Conservation (phyloP, 2,329 filamentous ascomycete genomes). For the Paraconiothyrium sp. region DNA sequence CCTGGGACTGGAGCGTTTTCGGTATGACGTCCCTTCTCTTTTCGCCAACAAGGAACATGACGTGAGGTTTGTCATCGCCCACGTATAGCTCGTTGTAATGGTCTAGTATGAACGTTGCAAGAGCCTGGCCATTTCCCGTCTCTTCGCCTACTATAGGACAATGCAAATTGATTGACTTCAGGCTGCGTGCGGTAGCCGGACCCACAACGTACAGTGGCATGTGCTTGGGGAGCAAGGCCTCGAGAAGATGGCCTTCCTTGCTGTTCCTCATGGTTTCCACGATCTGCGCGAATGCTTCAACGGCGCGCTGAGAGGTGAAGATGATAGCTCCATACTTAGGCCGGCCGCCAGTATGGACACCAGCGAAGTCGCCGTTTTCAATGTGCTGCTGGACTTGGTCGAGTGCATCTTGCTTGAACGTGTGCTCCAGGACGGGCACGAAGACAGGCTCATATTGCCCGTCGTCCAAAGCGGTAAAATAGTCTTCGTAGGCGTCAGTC, state of each 20-base stretch:
- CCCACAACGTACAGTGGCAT: constrained; percentile 81
- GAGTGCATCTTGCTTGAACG: constrained; percentile 69
- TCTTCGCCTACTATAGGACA: constrained; percentile 78
- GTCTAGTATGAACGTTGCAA: constrained; percentile 79
- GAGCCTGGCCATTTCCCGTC: constrained; percentile 82
- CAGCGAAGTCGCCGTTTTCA: constrained; percentile 51
- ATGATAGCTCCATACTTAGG: constrained; percentile 77
- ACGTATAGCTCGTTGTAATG: constrained; percentile 69
- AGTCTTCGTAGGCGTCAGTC: constrained; percentile 75
- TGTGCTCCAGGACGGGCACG: constrained; percentile 79
- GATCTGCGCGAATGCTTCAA: constrained; percentile 77
- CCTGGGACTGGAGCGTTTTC: constrained; percentile 72
- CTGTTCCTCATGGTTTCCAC: constrained; percentile 63
- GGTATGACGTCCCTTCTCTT: constrained; percentile 91
- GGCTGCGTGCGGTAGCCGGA: constrained; percentile 79
- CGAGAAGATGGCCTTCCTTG: constrained; percentile 33
- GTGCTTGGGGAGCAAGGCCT: constrained; percentile 54
- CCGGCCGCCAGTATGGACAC: constrained; percentile 27
- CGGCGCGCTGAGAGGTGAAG: constrained; percentile 84
- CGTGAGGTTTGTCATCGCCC: constrained; percentile 61
- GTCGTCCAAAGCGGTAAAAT: constrained; percentile 62
- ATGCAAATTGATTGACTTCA: constrained; percentile 63
- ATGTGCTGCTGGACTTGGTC: constrained; percentile 63
- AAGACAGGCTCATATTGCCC: constrained; percentile 71
- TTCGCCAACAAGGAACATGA: constrained; percentile 91